A percentile compares a stretch with the other conserved stretches of the same genome.
These are phyloP conservation scores for Nicotiana undulata DNA, from an alignment of 257 asterid species.

Conservation along the genomic window DNA sequence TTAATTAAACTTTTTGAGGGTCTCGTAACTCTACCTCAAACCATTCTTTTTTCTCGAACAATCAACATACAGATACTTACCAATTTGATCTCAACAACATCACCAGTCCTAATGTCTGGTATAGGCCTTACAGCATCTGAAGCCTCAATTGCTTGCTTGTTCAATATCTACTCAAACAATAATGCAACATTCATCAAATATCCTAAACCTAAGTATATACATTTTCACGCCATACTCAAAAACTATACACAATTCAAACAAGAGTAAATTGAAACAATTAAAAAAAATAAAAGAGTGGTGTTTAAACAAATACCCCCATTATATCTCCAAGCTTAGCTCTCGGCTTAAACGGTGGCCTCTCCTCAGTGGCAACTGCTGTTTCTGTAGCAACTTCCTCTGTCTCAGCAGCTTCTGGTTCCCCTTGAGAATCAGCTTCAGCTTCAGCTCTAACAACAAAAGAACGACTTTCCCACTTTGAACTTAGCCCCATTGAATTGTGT, in stretches of 20 bases:
- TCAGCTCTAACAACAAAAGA: conserved; percentile 57
- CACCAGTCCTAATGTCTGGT: conserved; percentile 86
- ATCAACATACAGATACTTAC: conserved; percentile 24
- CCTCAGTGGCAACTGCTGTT: conserved; percentile 22
- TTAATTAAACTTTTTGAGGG: conserved; percentile 2
- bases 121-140: conserved; percentile 57
- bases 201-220: neutral
- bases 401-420: conserved; percentile 23
- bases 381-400: conserved; percentile 1
- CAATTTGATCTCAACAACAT: conserved; percentile 82
- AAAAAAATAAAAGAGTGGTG: neutral
- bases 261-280: neutral
- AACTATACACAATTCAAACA: neutral
- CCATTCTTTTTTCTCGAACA: too few species aligned
- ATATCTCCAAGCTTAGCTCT: conserved; percentile 77
- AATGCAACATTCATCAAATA: conserved; percentile 10
- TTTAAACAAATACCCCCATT: conserved; percentile 67
- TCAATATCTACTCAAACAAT: conserved; percentile 51
- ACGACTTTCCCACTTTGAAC: conserved; percentile 22
- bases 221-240: neutral
- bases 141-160: conserved; percentile 73
- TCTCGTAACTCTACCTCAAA: neutral
- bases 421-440: conserved; percentile 25
- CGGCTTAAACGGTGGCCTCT: conserved; percentile 47
- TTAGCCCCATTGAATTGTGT: conserved; percentile 13